Percentiles rank a stretch among this genome's conserved stretches.
These are phyloP conservation scores for Phytophthora multivora DNA, from an alignment of 352 stramenopile species.

Conservation along the genomic window DNA sequence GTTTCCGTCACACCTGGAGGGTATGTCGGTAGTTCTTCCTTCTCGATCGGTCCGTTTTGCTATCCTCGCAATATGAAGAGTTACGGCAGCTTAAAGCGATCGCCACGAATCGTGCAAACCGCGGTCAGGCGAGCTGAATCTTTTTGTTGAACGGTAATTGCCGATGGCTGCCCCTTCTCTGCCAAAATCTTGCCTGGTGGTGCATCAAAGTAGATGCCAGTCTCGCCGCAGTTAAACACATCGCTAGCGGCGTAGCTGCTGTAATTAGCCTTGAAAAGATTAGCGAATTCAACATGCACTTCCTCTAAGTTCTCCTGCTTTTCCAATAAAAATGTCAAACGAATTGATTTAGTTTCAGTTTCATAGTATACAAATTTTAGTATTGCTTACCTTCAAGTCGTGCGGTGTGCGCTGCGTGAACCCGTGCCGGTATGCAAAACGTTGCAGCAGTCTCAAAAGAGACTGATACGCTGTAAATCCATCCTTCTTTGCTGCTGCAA, in stretches of 20 bases:
- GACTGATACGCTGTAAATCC: constrained; percentile 2
- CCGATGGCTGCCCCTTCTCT: constrained; percentile 1
- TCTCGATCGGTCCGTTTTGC: constrained; percentile 10
- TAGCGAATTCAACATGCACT: constrained; percentile 7
- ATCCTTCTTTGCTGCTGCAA: constrained; percentile 2
- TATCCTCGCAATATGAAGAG: constrained; percentile 20
- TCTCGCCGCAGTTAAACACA: constrained; percentile 9
- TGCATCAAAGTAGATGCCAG: constrained; percentile 9
- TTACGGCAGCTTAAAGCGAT: constrained; percentile 2
- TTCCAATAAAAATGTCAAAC: constrained; percentile 11
- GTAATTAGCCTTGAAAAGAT: constrained; percentile 6
- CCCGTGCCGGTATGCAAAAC: constrained; percentile 13
- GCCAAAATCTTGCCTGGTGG: constrained; percentile 1
- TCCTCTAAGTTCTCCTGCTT: constrained; percentile 1
- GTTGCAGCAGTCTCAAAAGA: constrained; percentile 1
- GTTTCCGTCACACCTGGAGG: constrained; percentile 8
- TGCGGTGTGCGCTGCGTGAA: constrained; percentile 16
- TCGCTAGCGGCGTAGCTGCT: constrained; percentile 1
- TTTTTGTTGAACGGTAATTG: constrained; percentile 18
- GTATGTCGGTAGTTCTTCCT: constrained; percentile 7
- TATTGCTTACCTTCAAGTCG: constrained; percentile 7
- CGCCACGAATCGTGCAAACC: constrained; percentile 9
- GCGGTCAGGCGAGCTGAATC: constrained; percentile 12
- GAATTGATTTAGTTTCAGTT: not conserved
- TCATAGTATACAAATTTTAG: not conserved